Evolutionary conservation across 371 early-diverging fungal genomes (phyloP).

Genomic region (Syncephalastrum sp.): DNA sequence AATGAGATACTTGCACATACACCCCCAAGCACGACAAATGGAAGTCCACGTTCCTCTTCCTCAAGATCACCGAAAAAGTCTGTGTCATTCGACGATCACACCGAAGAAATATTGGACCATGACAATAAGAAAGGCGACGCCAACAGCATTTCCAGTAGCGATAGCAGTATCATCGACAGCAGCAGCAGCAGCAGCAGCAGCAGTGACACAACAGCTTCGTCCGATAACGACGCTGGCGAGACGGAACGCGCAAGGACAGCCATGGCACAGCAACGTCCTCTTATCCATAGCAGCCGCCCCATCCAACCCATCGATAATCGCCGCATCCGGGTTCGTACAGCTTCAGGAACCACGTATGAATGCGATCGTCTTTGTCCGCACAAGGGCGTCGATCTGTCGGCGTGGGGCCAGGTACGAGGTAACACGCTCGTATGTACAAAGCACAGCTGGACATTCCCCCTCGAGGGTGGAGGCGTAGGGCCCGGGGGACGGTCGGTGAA

Average conservation of each 20-base stretch:
- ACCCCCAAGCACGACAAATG: too few relatives aligned
- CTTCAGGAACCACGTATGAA: conserved; percentile 57
- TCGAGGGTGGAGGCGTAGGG: conserved; percentile 47
- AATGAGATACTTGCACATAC: background rate
- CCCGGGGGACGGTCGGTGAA: conserved; percentile 52
- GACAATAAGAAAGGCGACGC: background rate
- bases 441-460: conserved; percentile 64
- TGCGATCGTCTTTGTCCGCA: conserved; percentile 72
- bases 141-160: conserved; percentile 3
- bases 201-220: conserved; percentile 24
- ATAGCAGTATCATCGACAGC: conserved; percentile 12
- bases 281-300: conserved; percentile 23
- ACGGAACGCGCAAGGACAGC: background rate
- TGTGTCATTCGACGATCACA: conserved; percentile 26
- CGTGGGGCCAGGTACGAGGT: conserved; percentile 66
- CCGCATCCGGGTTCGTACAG: conserved; percentile 55
- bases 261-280: background rate
- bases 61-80: conserved; percentile 17
- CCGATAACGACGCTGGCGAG: conserved; percentile 13
- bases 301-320: conserved; percentile 46
- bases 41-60: background rate
- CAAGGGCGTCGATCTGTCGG: conserved; percentile 61
- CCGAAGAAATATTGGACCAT: background rate
- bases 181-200: conserved; percentile 22
- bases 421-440: conserved; percentile 60